phyloP scores from a whole-genome alignment of 1,284 basidiomycete genomes.

The Tylopilus orsonianus region DNA sequence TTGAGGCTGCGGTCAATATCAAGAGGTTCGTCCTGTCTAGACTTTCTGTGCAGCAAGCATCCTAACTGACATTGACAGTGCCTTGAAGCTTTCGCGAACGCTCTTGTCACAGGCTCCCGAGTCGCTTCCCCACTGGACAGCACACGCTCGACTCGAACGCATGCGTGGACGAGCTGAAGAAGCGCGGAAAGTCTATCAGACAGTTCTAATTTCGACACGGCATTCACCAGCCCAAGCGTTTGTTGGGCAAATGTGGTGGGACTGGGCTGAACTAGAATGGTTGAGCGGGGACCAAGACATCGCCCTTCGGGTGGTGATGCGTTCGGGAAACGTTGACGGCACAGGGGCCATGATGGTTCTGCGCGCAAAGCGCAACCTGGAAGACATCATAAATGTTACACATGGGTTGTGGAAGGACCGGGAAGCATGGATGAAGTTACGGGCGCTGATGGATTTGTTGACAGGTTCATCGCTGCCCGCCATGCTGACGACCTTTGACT shows the following conservation, averaged over 20 bases:
- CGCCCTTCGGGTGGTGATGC: constrained; percentile 53
- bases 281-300: constrained; percentile 51
- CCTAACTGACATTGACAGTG: constrained; percentile 43
- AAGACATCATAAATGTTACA: constrained; percentile 42
- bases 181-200: constrained; percentile 83
- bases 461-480: constrained; percentile 42
- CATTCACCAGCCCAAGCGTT: constrained; percentile 36
- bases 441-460: constrained; percentile 64
- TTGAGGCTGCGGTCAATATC: constrained; percentile 61
- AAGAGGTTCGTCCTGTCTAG: constrained; percentile 50
- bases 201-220: constrained; percentile 51
- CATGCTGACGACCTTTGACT: constrained; percentile 51
- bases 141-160: constrained; percentile 79
- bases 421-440: constrained; percentile 62
- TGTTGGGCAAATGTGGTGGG: constrained; percentile 70
- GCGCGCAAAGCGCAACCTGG: constrained; percentile 57
- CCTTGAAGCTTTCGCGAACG: constrained; percentile 70
- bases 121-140: constrained; percentile 75
- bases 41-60: constrained; percentile 6
- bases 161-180: constrained; percentile 69
- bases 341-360: constrained; percentile 52
- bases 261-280: constrained; percentile 92
- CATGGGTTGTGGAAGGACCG: constrained; percentile 50
- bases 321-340: constrained; percentile 53
- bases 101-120: constrained; percentile 64